Conservation (phyloP, 2,329 filamentous ascomycete species). For the Cyclaneusma minus region DNA sequence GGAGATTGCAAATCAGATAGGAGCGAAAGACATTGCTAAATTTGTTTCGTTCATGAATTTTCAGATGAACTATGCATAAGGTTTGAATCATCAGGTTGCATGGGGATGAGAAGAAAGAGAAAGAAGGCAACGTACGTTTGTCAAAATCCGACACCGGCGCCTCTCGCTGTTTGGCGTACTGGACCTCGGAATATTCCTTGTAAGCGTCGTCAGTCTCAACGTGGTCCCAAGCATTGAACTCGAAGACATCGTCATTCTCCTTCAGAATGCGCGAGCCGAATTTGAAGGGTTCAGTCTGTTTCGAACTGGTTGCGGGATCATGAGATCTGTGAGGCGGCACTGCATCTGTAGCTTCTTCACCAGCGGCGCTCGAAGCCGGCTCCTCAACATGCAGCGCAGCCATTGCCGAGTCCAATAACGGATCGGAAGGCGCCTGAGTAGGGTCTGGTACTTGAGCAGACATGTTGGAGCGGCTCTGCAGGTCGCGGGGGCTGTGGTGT, state of each 20-base stretch:
- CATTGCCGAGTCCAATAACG: too few species aligned
- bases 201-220: slow-evolving; percentile 86
- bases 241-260: slow-evolving; percentile 78
- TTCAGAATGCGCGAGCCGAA: slow-evolving; percentile 82
- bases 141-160: slow-evolving; percentile 88
- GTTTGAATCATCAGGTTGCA: slow-evolving; percentile 36
- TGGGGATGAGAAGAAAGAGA: slow-evolving; percentile 3
- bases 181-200: slow-evolving; percentile 68
- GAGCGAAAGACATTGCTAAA: slow-evolving; percentile 51
- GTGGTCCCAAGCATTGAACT: slow-evolving; percentile 98
- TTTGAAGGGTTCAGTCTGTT: slow-evolving; percentile 83
- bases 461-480: too few species aligned
- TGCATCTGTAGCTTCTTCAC: slow-evolving; percentile 7
- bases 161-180: slow-evolving; percentile 72
- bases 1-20: slow-evolving; percentile 41
- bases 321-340: slow-evolving; percentile 17
- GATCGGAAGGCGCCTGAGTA: too few species aligned
- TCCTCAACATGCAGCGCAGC: too few species aligned
- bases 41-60: slow-evolving; percentile 42
- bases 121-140: slow-evolving; percentile 45
- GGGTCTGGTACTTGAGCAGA: too few species aligned
- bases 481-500: too few species aligned
- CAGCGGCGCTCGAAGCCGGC: too few species aligned
- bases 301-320: slow-evolving; percentile 49
- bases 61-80: slow-evolving; percentile 61